Conservation (phyloP, 2,329 filamentous ascomycete species). For the Fusarium sp. region DNA sequence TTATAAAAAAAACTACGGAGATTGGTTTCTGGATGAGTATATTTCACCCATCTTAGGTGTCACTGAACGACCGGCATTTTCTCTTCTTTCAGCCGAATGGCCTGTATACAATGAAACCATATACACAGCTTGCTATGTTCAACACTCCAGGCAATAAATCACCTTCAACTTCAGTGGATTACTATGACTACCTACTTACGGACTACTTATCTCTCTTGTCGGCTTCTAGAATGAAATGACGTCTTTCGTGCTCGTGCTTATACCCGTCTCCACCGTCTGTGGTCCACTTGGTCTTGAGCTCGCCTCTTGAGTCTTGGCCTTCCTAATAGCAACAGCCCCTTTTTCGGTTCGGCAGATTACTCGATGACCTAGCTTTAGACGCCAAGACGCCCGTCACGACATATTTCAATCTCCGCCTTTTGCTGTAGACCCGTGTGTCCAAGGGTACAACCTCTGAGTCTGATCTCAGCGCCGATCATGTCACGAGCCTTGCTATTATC, state of each 20-base stretch:
- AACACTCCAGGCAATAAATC: background rate
- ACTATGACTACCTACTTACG: too few relatives aligned
- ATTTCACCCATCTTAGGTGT: too few relatives aligned
- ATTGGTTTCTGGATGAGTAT: too few relatives aligned
- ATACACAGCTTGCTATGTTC: too few relatives aligned
- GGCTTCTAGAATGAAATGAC: constrained; percentile 49
- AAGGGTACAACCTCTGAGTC: constrained; percentile 33
- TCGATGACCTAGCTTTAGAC: constrained; percentile 33
- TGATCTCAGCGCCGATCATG: constrained; percentile 43
- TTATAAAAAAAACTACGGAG: too few relatives aligned
- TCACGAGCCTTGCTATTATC: constrained; percentile 38
- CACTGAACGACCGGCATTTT: too few relatives aligned
- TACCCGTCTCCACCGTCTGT: constrained; percentile 29
- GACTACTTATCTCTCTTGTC: constrained; percentile 14
- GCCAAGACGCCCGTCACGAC: constrained; percentile 41
- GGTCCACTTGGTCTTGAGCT: constrained; percentile 26
- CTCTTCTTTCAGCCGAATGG: too few relatives aligned
- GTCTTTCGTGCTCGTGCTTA: constrained; percentile 20
- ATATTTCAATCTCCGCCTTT: constrained; percentile 38
- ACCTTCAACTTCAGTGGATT: constrained; percentile 3
- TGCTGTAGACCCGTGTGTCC: constrained; percentile 7
- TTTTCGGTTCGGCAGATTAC: constrained; percentile 44
- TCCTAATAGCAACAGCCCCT: constrained; percentile 36
- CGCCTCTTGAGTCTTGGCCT: constrained; percentile 3
- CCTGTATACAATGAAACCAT: too few relatives aligned